Evolutionary conservation across 257 asterid genomes (phyloP), one percentile per base, ranked within the genome.

Genomic region (Verbena officinalis): DNA sequence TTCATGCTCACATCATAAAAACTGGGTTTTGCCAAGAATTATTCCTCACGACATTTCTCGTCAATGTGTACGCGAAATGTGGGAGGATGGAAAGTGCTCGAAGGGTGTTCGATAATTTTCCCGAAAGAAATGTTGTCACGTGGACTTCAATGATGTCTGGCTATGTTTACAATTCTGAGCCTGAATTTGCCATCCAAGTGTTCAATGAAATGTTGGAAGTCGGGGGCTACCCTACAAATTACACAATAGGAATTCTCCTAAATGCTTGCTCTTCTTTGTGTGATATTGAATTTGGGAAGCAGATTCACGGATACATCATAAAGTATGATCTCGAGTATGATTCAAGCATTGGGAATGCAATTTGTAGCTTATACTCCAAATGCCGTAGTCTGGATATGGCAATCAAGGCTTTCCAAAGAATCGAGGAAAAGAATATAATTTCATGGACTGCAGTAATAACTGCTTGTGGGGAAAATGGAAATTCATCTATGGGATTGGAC

Each of bases 71-170:
- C 67, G 89, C 82, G 0, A 92, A 84, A 78, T 83, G 93, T 51
- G 88, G 94, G 59, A 21, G 30, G 8, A 77, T 87, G 86, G 88
- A 50, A 19, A 34, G 60, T 73, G 97, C 97, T 5, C 76, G 76
- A 24, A 89, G 55, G 74, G 74, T 89, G 54, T 89, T 92, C 42
- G 95, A 87, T 59, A 78, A 69, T 72, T 58, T 90, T 80, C 80
- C 94, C 1, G 45, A 58, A 14, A 76, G 94, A 78, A 92, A 89
- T 68, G 90, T 81, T 36, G 93, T 92, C 49, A 77, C 95, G 0
- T 92, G 98, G 98, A 89, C 97, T 24, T 79, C 97, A 0, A 58
- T 92, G 82, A 85, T 92, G 88, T 73, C 95, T 10, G 94, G 98
- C 17, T 83, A 92, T 62, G 75, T 84, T 40, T 72, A 70, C 7